Base-by-base conservation (phyloP, 257 asterid genomes). In the Eustoma russellianum region DNA sequence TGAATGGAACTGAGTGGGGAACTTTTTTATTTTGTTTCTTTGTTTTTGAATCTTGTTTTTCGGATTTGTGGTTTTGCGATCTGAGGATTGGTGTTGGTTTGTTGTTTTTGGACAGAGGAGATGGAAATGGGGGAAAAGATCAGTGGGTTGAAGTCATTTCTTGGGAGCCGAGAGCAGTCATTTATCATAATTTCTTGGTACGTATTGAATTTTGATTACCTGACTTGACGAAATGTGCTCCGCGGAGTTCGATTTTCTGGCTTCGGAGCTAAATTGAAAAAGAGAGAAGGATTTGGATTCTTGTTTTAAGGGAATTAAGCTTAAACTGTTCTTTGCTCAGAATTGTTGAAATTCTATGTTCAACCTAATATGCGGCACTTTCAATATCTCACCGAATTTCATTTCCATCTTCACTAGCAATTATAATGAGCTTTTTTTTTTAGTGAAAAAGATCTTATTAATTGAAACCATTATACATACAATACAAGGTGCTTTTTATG, bases 91-190 rank as follows among this genome's bases (percentile, higher is more conserved):
- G 15, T 30, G 50, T 1, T 5, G 16, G n/a, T 48, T 14, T 45
- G 33, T 14, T 9, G 46, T 38, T 61, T 38, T 40, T 41, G 59
- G 30, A 60, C 64, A 88, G 97, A 55, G 78, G 57, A 56, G 77
- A 60, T 54, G 97, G 62, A 19, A 84, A 76, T 19, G 88, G 55
- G 30, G 77, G 61, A 57, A 66, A 60, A 68, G 97, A 88, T 78
- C 93, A 79, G 64, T 92, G 99, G 99, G 93, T 74, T 59, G 99
- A 92, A 76, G 67, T 88, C 58, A 70, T 92, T 59, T 88, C 97
- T 33, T 81, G 88, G 97, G 99, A 88, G 76, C 98, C 98, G 4
- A 83, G 98, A 70, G 98, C 98, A 65, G 70, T 61, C 55, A 30
- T 91, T 63, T 87, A 68, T 70, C 98, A 87, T 51, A 79, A 85